A percentile compares a stretch with the other conserved stretches of the same genome.
Conservation (phyloP, 257 asterid genomes). For the Cinchona pubescens region DNA sequence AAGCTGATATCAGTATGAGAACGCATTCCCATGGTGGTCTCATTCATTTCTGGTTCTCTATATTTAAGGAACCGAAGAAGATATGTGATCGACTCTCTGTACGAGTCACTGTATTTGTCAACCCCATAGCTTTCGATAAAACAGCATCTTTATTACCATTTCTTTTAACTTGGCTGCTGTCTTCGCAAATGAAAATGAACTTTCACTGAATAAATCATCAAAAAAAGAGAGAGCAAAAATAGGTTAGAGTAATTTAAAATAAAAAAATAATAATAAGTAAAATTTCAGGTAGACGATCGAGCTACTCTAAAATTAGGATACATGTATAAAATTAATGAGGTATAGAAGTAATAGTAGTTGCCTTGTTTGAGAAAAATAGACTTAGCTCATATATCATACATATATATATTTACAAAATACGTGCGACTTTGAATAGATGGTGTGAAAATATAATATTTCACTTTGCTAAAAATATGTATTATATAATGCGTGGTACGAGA, state of each 20-base stretch:
- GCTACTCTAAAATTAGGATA: too few species aligned
- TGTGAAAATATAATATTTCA: too few species aligned
- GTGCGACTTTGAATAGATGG: too few species aligned
- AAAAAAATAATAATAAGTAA: background rate
- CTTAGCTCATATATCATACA: too few species aligned
- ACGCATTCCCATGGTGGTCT: conserved; percentile 52
- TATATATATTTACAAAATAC: too few species aligned
- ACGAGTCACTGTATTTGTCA: conserved; percentile 45
- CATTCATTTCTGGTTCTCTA: conserved; percentile 40
- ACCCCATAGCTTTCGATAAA: conserved; percentile 61
- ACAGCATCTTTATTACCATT: conserved; percentile 54
- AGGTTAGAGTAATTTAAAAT: background rate
- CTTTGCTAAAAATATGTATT: too few species aligned
- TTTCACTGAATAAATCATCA: conserved; percentile 34
- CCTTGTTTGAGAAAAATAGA: too few species aligned
- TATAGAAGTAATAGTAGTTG: too few species aligned
- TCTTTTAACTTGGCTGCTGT: conserved; percentile 52
- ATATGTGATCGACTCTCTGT: conserved; percentile 41
- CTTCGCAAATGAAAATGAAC: conserved; percentile 44
- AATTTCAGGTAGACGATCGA: too few species aligned
- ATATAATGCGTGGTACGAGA: too few species aligned
- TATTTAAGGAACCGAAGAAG: conserved; percentile 62
- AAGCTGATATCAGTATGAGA: conserved; percentile 77
- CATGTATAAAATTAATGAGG: too few species aligned
- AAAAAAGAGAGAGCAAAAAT: background rate